phyloP scores from a whole-genome alignment of 148 eudicot species.

The Arbutus unedo region DNA sequence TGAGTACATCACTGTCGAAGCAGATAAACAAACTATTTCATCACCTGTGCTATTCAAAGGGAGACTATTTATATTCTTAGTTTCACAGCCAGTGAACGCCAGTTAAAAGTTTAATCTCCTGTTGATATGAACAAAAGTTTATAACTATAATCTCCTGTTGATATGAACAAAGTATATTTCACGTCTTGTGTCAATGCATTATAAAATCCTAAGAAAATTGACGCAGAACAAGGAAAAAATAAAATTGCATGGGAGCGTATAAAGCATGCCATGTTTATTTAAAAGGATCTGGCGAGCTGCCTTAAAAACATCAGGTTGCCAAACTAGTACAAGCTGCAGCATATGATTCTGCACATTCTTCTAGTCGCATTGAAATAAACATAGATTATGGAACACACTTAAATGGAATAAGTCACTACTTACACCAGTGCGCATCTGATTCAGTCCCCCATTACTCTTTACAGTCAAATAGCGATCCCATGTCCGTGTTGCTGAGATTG shows the following conservation, averaged over 20 bases:
- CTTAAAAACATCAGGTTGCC: background rate
- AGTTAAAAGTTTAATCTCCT: background rate
- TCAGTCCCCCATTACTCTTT: constrained; percentile 81
- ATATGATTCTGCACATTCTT: constrained; percentile 14
- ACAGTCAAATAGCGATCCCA: constrained; percentile 72
- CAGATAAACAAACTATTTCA: background rate
- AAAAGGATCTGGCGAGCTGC: background rate
- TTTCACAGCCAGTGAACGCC: background rate
- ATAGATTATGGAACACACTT: background rate
- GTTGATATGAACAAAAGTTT: too few species aligned
- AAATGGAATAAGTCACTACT: constrained; percentile 29
- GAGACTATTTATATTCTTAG: background rate
- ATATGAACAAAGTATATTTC: background rate
- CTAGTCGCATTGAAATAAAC: constrained; percentile 5
- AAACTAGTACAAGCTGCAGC: background rate
- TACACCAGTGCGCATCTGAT: constrained; percentile 97
- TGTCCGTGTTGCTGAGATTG: constrained; percentile 46
- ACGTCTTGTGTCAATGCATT: background rate
- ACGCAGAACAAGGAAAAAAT: background rate
- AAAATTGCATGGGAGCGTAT: background rate
- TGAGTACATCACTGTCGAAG: background rate
- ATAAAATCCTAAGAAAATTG: background rate
- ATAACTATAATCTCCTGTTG: too few species aligned
- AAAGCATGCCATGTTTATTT: background rate
- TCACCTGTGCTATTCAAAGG: background rate